Evolutionary conservation across 495 filamentous ascomycete genomes (phyloP).

Genomic region (Trichocladium antarcticum): DNA sequence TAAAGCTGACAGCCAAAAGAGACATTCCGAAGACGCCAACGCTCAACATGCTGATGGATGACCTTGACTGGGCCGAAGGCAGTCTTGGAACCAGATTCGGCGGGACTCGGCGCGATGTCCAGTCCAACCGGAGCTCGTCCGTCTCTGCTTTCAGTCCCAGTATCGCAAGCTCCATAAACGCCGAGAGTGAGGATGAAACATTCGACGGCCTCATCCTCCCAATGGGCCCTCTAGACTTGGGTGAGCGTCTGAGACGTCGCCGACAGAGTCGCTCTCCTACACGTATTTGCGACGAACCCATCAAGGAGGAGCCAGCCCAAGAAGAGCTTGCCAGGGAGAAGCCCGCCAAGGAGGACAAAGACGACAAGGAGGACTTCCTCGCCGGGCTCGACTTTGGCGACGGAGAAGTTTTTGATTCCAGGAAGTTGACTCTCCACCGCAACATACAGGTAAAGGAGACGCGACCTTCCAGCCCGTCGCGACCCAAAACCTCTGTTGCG

Average conservation of each 20-base stretch:
- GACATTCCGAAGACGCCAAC: constrained; percentile 47
- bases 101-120: constrained; percentile 64
- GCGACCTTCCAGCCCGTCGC: constrained; percentile 51
- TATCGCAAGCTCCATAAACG: constrained; percentile 75
- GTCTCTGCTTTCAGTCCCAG: constrained; percentile 85
- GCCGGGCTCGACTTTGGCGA: constrained; percentile 78
- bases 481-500: constrained; percentile 65
- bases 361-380: constrained; percentile 69
- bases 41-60: constrained; percentile 49
- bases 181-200: constrained; percentile 90
- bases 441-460: constrained; percentile 78
- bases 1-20: constrained; percentile 50
- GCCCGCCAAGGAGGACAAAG: constrained; percentile 18
- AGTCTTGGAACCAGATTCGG: constrained; percentile 82
- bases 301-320: constrained; percentile 15
- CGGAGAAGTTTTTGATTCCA: constrained; percentile 66
- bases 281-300: constrained; percentile 23
- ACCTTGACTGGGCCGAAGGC: constrained; percentile 89
- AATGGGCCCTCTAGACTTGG: constrained; percentile 69
- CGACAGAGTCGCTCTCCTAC: constrained; percentile 44
- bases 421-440: constrained; percentile 76
- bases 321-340: neutral
- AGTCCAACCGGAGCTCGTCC: constrained; percentile 71
- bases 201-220: constrained; percentile 79
- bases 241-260: constrained; percentile 59